These are phyloP conservation scores for Colletotrichum gloeosporioides DNA, from an alignment of 2,329 filamentous ascomycete species.

Conservation along the genomic window DNA sequence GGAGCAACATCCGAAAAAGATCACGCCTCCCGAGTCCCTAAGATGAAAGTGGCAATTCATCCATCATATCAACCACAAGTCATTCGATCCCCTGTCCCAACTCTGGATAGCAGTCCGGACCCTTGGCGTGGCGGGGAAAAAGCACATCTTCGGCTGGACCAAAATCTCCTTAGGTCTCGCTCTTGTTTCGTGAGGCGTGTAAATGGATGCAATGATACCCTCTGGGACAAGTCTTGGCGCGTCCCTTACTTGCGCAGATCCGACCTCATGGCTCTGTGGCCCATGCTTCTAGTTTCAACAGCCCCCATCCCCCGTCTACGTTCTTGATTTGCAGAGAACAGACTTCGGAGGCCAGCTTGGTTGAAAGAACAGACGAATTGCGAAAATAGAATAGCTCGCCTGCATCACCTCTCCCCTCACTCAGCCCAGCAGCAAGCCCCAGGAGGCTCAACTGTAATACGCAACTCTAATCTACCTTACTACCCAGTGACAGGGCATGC, in stretches of 20 bases:
- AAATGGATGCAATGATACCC: background rate
- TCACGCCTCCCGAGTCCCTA: background rate
- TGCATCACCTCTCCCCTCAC: background rate
- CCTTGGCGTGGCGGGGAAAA: background rate
- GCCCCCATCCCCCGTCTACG: background rate
- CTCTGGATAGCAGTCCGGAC: background rate
- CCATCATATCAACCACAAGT: background rate
- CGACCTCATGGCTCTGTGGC: background rate
- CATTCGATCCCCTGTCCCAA: conserved; percentile 1
- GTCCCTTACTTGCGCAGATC: background rate
- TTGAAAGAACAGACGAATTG: conserved; percentile 4
- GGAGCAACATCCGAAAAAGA: conserved; percentile 11
- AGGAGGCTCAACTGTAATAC: background rate
- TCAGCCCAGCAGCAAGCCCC: background rate
- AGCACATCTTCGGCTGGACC: background rate
- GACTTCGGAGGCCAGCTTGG: background rate
- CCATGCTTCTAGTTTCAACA: conserved; percentile 14
- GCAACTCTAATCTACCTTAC: background rate
- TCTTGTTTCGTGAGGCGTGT: conserved; percentile 12
- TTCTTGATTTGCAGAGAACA: background rate
- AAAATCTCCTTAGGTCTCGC: conserved; percentile 10
- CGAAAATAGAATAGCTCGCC: background rate
- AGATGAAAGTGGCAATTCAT: conserved; percentile 5
- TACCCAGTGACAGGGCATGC: background rate
- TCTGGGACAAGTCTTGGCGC: conserved; percentile 5